Percentiles rank a stretch among this genome's conserved stretches.
Conservation (phyloP, 1,139 yeast species). For the Petasospora rhodanensis region DNA sequence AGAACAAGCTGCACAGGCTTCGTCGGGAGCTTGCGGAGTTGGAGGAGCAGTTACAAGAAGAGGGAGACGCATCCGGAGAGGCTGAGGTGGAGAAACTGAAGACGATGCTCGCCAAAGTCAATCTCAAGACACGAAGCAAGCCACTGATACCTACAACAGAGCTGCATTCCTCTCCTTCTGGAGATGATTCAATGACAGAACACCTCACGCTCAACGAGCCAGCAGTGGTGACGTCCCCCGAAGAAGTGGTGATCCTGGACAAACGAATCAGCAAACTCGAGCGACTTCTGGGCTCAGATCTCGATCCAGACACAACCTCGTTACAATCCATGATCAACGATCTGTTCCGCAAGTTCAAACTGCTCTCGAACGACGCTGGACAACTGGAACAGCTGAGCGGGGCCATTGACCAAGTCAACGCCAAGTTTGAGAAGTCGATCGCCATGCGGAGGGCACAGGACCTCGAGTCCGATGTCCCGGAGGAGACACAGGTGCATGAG, state of each 20-base stretch:
- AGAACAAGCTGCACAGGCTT: slow-evolving; percentile 43
- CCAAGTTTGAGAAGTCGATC: slow-evolving; percentile 26
- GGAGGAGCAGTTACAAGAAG: slow-evolving; percentile 15
- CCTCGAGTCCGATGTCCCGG: slow-evolving; percentile 13
- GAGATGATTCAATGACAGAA: too few species aligned
- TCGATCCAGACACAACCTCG: slow-evolving; percentile 11
- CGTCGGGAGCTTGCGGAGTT: slow-evolving; percentile 42
- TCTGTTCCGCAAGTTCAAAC: slow-evolving; percentile 24
- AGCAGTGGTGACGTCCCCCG: too few species aligned
- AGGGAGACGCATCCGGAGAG: slow-evolving; percentile 13
- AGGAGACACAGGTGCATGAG: slow-evolving; percentile 33
- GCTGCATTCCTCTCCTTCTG: too few species aligned
- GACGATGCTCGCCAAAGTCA: slow-evolving; percentile 11
- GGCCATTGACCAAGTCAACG: slow-evolving; percentile 35
- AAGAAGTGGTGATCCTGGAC: slow-evolving; percentile 9
- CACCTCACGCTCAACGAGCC: too few species aligned
- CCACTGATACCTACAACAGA: slow-evolving; percentile 11
- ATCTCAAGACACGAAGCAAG: slow-evolving; percentile 10
- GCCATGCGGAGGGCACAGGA: slow-evolving; percentile 22
- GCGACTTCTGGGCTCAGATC: slow-evolving; percentile 8
- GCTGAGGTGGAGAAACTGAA: slow-evolving; percentile 13
- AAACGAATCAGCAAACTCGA: slow-evolving; percentile 7
- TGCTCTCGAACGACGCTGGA: slow-evolving; percentile 24
- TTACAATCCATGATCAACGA: slow-evolving; percentile 23
- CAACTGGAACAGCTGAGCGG: slow-evolving; percentile 27